phyloP scores from a whole-genome alignment of 2,329 filamentous ascomycete species.

The Gnomoniopsis sp. region DNA sequence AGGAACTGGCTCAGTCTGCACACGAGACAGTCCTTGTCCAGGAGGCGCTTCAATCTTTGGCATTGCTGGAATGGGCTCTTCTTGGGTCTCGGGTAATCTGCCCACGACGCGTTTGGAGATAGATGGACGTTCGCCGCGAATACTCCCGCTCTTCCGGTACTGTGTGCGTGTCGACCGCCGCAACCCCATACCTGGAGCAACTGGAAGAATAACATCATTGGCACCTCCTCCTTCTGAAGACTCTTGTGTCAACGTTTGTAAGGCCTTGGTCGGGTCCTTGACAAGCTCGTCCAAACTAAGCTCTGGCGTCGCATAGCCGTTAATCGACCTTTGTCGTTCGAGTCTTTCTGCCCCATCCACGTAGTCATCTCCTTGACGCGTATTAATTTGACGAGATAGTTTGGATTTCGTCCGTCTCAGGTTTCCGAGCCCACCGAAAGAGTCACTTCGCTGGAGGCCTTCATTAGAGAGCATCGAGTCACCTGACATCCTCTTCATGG shows the following conservation, averaged over 20 bases:
- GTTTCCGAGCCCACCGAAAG: conserved; percentile 44
- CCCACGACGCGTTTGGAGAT: conserved; percentile 70
- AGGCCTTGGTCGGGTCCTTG: conserved; percentile 70
- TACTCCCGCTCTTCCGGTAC: conserved; percentile 80
- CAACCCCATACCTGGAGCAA: conserved; percentile 72
- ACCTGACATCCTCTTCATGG: conserved; percentile 79
- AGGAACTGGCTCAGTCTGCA: conserved; percentile 66
- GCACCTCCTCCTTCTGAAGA: conserved; percentile 28
- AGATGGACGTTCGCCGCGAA: conserved; percentile 72
- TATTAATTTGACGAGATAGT: conserved; percentile 88
- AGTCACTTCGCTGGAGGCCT: conserved; percentile 7
- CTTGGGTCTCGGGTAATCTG: conserved; percentile 59
- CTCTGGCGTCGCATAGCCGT: conserved; percentile 51
- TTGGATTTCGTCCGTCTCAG: conserved; percentile 90
- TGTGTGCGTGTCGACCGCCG: conserved; percentile 89
- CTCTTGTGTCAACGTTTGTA: conserved; percentile 65
- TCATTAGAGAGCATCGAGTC: conserved; percentile 59
- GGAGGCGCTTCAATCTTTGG: conserved; percentile 43
- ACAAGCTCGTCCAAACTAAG: conserved; percentile 79
- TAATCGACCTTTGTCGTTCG: conserved; percentile 67
- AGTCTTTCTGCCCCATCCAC: conserved; percentile 80
- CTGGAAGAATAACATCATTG: conserved; percentile 82
- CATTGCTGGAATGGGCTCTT: conserved; percentile 38
- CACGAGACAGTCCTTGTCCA: conserved; percentile 54
- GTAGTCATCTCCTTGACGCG: conserved; percentile 60